phyloP scores from a whole-genome alignment of 768 basidiomycete genomes.

The Candolleomyces efflorescens region DNA sequence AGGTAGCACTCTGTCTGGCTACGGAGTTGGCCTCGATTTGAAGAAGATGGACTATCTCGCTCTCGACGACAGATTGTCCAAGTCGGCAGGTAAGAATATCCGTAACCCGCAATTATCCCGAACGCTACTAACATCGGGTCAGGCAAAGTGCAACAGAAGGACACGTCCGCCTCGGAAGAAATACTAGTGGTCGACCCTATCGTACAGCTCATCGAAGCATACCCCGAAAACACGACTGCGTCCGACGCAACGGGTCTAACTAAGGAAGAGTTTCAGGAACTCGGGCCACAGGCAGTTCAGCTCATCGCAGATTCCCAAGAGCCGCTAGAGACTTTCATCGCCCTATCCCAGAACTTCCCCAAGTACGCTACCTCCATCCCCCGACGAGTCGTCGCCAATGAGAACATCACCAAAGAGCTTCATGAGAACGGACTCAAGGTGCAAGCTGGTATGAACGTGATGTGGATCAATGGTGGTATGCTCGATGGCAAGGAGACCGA shows the following conservation, averaged over 20 bases:
- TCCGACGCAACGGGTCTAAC: constrained; percentile 37
- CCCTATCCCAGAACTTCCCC: constrained; percentile 86
- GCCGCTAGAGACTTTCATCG: constrained; percentile 53
- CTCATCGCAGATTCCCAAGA: constrained; percentile 60
- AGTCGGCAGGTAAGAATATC: constrained; percentile 14
- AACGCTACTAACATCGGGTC: background rate
- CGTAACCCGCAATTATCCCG: background rate
- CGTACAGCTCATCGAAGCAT: constrained; percentile 32
- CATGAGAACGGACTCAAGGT: constrained; percentile 50
- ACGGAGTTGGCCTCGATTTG: constrained; percentile 86
- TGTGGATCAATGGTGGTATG: constrained; percentile 80
- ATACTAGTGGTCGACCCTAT: constrained; percentile 30
- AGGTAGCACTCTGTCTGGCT: constrained; percentile 60
- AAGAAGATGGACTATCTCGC: constrained; percentile 98
- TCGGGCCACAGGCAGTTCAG: constrained; percentile 73
- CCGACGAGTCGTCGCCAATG: constrained; percentile 57
- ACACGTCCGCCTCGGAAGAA: constrained; percentile 19
- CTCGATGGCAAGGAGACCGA: constrained; percentile 63
- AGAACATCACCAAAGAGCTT: constrained; percentile 51
- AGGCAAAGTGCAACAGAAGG: constrained; percentile 8
- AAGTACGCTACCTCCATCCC: constrained; percentile 74
- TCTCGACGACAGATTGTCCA: constrained; percentile 73
- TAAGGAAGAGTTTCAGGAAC: constrained; percentile 51
- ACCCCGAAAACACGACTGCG: constrained; percentile 35
- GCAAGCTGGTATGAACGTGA: constrained; percentile 47